phyloP scores from a whole-genome alignment of 2,329 filamentous ascomycete genomes.

The Fusarium sp. region DNA sequence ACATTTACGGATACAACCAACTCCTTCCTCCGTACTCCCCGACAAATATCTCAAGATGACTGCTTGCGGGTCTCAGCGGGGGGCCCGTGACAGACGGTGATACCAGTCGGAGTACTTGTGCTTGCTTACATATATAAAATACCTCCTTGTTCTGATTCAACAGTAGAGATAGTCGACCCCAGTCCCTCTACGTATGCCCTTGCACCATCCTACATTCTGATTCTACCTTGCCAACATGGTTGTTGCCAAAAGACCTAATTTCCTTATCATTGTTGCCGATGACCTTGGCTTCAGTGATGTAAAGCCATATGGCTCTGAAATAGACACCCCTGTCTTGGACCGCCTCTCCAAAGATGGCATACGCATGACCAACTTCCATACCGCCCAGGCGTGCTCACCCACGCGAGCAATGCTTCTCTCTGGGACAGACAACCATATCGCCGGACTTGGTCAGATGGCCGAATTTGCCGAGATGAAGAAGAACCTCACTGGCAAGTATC shows the following conservation, averaged over 20 bases:
- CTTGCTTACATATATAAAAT: not conserved
- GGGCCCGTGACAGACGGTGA: rapidly evolving
- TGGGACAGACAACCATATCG: constrained; percentile 65
- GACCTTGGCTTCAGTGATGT: constrained; percentile 42
- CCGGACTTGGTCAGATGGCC: constrained; percentile 62
- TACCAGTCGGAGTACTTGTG: not conserved
- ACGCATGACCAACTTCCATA: constrained; percentile 67
- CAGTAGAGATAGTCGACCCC: not conserved
- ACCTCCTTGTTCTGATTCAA: not conserved
- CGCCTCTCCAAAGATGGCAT: constrained; percentile 57
- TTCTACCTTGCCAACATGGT: not conserved
- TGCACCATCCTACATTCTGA: not conserved
- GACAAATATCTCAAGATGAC: not conserved
- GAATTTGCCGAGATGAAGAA: constrained; percentile 45
- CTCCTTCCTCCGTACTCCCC: not conserved
- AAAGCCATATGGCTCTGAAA: constrained; percentile 61
- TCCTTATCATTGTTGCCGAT: constrained; percentile 42
- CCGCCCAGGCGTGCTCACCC: constrained; percentile 66
- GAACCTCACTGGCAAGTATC: not conserved
- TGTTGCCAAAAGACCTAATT: constrained; percentile 32
- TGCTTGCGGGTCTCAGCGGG: not conserved
- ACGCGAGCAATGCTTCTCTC: constrained; percentile 68
- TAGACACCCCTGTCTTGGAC: constrained; percentile 65
- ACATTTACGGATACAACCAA: not conserved
- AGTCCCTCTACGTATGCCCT: not conserved